Percentiles rank a stretch among this genome's conserved stretches.
Conservation (phyloP, 2,329 filamentous ascomycete species). For the Alternaria gaisen region DNA sequence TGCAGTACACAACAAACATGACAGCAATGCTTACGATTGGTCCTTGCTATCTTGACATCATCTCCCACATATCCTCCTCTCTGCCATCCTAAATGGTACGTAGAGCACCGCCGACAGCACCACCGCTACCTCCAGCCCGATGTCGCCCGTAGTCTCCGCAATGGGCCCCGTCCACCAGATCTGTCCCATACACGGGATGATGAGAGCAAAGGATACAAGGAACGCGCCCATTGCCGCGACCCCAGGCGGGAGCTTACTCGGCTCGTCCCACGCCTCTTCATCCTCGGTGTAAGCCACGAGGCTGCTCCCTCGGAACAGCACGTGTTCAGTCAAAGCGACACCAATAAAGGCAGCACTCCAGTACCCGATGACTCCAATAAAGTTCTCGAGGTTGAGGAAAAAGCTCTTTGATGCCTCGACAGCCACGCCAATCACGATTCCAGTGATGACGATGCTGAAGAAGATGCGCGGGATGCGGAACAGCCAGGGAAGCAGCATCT, state of each 20-base stretch:
- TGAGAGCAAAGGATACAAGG: slow-evolving; percentile 55
- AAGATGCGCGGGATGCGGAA: slow-evolving; percentile 65
- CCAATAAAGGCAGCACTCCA: slow-evolving; percentile 49
- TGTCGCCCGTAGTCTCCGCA: slow-evolving; percentile 67
- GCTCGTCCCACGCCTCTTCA: slow-evolving; percentile 52
- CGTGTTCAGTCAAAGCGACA: slow-evolving; percentile 49
- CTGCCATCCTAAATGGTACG: slow-evolving; percentile 53
- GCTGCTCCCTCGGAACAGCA: slow-evolving; percentile 48
- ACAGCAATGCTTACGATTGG: neutral
- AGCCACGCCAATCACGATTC: slow-evolving; percentile 67
- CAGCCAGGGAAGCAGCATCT: slow-evolving; percentile 67
- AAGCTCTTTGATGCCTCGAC: slow-evolving; percentile 66
- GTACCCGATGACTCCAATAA: slow-evolving; percentile 48
- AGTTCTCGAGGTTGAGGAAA: slow-evolving; percentile 62
- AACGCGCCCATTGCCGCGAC: slow-evolving; percentile 53
- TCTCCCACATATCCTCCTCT: slow-evolving; percentile 39
- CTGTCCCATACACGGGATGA: slow-evolving; percentile 68
- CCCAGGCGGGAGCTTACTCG: slow-evolving; percentile 52
- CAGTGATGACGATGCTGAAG: slow-evolving; percentile 66
- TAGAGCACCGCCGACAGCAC: slow-evolving; percentile 58
- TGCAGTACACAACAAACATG: neutral
- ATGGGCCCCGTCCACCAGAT: slow-evolving; percentile 70
- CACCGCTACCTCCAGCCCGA: slow-evolving; percentile 72
- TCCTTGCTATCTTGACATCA: neutral
- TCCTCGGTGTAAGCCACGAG: slow-evolving; percentile 50